Percentiles rank a stretch among this genome's conserved stretches.
Evolutionary conservation across 257 asterid genomes (phyloP).

Genomic region (Solanum stenotomum): DNA sequence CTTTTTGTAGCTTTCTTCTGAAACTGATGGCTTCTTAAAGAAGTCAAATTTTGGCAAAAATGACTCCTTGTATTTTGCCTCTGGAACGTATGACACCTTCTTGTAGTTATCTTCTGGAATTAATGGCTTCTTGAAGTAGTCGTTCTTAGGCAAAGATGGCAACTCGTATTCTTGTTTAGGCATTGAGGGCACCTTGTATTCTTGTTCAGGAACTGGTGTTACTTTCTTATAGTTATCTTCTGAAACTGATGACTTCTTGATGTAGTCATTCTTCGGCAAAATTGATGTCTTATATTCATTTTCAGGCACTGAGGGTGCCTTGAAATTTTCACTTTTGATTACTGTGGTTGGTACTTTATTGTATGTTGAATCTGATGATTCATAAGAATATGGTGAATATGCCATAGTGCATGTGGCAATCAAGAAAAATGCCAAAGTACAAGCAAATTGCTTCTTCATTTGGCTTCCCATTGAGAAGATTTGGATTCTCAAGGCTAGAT

Average conservation of each 20-base stretch:
- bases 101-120: neutral
- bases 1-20: no score
- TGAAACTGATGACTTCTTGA: neutral
- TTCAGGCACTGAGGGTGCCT: neutral
- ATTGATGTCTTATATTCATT: neutral
- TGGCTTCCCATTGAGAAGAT: neutral
- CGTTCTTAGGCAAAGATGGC: neutral
- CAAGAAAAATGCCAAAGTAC: neutral
- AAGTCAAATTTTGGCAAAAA: no score
- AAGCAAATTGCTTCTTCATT: neutral
- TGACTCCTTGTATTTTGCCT: neutral
- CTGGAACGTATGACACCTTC: neutral
- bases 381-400: neutral
- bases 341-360: neutral
- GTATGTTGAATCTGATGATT: neutral
- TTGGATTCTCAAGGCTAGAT: neutral
- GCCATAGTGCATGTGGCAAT: neutral
- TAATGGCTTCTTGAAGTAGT: neutral
- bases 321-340: neutral
- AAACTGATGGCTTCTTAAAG: no score
- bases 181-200: neutral
- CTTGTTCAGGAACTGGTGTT: no score
- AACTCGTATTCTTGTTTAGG: neutral
- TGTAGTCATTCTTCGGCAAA: neutral
- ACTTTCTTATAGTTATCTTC: neutral